Base-by-base conservation (phyloP, 768 basidiomycete species). In the Lactarius sanguifluus region DNA sequence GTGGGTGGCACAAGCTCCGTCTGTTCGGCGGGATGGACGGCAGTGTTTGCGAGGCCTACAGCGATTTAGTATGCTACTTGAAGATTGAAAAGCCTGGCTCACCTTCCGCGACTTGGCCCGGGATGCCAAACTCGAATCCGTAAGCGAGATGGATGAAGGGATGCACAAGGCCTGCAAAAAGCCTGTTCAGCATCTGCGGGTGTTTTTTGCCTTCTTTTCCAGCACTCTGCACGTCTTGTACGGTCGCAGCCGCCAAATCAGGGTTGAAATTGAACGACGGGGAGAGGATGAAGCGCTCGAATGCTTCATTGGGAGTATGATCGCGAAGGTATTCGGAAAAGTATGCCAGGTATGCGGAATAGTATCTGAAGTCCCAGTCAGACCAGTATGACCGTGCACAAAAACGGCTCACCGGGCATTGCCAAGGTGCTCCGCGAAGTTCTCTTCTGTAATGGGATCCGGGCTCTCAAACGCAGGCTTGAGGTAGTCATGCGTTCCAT, bases 271-370 rank as follows among this genome's bases (percentile, higher is more conserved):
- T 89, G 59, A 77, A 82, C 55, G 80, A 75, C 6, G 70, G 63
- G 18, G 85, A 84, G 70, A 91, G 87, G 10, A 91, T 67, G 64
- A 83, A 89, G 45, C 85, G 81, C 66, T 91, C 87, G n/a, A 91
- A 70, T 0, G 81, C 76, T 1, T 71, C 72, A 10, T 76, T 71
- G n/a, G 79, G 75, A 16, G 82, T 83, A 43, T 85, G 81, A 15
- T 77, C 72, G 47, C 79, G 73, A 18, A 81, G 67, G 32, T 73
- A 64, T 0, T 78, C 70, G 0, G 78, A 77, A 73, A 89, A 90
- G 75, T 84, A 90, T 5, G 78, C 72, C 23, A 85, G 73, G 71
- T 89, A 91, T 0, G 80, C 79, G n/a, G 78, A 73, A 68, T 86
- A 89, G 69, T 80, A 89, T 15, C 87, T 89, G 67, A 10, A n/a